Percentiles rank a stretch among this genome's conserved stretches.
Conservation (phyloP, 148 eudicot genomes). For the Rhododendron griersonianum region DNA sequence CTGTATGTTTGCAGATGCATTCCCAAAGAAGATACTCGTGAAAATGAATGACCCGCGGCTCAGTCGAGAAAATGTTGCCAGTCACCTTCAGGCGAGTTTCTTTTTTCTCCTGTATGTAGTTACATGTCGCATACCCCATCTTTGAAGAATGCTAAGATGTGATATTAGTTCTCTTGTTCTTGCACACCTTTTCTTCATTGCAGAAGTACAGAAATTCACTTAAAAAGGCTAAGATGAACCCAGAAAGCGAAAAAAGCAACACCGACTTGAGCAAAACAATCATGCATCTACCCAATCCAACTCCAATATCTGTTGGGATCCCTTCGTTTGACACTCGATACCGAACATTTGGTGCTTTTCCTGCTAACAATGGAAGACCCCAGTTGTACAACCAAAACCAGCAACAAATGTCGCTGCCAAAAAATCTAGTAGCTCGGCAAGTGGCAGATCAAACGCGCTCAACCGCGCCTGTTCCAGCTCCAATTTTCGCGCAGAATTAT, state of each 20-base stretch:
- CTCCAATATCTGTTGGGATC: not conserved
- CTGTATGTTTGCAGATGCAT: not conserved
- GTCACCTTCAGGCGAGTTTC: not conserved
- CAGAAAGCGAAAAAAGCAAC: not conserved
- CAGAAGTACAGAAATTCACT: not conserved
- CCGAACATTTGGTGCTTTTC: not conserved
- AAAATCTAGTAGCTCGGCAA: not conserved
- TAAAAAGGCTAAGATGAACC: not conserved
- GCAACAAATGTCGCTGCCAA: not conserved
- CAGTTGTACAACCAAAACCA: not conserved
- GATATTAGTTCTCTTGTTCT: not conserved
- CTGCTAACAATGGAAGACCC: not conserved
- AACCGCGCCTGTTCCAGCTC: not conserved
- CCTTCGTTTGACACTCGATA: not conserved
- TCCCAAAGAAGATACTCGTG: not conserved
- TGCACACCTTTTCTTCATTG: not conserved
- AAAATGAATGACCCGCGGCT: not conserved
- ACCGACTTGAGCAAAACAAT: not conserved
- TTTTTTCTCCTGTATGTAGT: not conserved
- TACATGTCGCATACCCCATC: not conserved
- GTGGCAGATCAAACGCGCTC: not conserved
- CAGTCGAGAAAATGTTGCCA: not conserved
- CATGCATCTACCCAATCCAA: not conserved
- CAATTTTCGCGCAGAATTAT: not conserved
- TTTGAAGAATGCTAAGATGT: not conserved